Base-by-base conservation (phyloP, 1,139 yeast species). In the Wickerhamiella infanticola region DNA sequence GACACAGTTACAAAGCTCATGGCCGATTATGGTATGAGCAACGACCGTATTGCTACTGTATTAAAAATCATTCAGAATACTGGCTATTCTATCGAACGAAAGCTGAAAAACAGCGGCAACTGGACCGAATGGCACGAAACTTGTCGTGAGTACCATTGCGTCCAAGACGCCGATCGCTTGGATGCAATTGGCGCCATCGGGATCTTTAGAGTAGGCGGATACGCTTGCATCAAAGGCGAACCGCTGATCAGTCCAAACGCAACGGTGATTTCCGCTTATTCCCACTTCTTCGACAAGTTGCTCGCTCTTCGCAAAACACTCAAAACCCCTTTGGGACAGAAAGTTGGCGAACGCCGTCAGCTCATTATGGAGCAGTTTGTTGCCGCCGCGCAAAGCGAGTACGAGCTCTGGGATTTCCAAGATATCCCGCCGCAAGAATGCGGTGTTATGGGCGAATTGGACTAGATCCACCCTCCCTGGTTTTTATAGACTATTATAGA, bases 181-280 rank as follows among this genome's bases (percentile, higher is more conserved):
- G 68, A 64, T 43, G 67, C 68, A 4, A 60, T 63, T 43, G 68
- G 68, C 6, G 60, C 61, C 3, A 50, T 64, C 45, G 68, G 68
- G 5, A 50, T 64, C 29, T 53, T 62, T 39, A 53, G 68, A 24
- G 60, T 56, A 3, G 57, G 65, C 1, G 66, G 66, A 11, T 64
- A 53, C 47, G 57, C 65, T 3, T 58, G 63, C 5, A 59, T 57
- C 24, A 51, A 53, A 26, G 53, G 54, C 47, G 53, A 57, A 9
- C 58, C 64, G 4, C 51, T 64, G 35, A 54, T 51, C 46, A 53
- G 50, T 33, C 40, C 48, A 3, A 51, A 48, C 35, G 35, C 40
- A 18, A 42, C 42, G 6, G 50, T 40, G 2, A 51, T 48, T 26
- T 49, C 60, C 5, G 54, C 52, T 9, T 42, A 45, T 40, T 50